These are phyloP conservation scores for Mucor indicus DNA, from an alignment of 371 early-diverging fungal species.

Conservation along the genomic window DNA sequence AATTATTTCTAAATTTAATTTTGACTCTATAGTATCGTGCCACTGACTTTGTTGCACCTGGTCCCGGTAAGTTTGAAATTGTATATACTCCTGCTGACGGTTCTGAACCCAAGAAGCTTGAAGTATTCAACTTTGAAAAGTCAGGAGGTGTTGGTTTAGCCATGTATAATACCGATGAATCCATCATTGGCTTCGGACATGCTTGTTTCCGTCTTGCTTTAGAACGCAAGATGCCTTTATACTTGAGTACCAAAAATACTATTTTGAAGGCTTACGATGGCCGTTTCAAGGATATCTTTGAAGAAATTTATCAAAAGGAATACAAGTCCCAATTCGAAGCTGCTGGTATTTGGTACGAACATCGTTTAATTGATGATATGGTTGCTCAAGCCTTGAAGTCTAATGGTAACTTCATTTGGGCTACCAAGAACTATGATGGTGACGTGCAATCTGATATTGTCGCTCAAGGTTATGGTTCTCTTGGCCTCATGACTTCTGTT, in stretches of 20 bases:
- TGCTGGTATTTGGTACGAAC: constrained; percentile 92
- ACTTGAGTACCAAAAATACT: constrained; percentile 96
- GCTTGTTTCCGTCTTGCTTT: constrained; percentile 92
- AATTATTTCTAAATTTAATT: background rate
- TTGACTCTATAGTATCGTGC: constrained; percentile 83
- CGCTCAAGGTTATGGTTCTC: constrained; percentile 91
- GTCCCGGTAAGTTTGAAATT: constrained; percentile 89
- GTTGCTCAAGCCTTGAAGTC: constrained; percentile 97
- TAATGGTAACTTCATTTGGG: constrained; percentile 94
- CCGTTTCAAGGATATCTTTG: constrained; percentile 97
- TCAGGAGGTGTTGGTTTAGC: constrained; percentile 89
- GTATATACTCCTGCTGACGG: constrained; percentile 86
- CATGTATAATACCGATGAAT: constrained; percentile 94
- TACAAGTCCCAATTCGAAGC: constrained; percentile 74
- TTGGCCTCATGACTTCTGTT: constrained; percentile 95
- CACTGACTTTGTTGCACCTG: constrained; percentile 87
- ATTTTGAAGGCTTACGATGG: constrained; percentile 97
- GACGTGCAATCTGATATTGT: constrained; percentile 93
- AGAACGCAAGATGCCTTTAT: constrained; percentile 85
- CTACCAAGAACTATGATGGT: constrained; percentile 96
- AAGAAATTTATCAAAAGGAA: constrained; percentile 78
- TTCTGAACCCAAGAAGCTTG: constrained; percentile 55
- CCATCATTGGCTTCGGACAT: constrained; percentile 91
- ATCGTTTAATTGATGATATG: constrained; percentile 97
- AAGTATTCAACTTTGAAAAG: constrained; percentile 77